These are phyloP conservation scores for Cutaneotrichosporon dermatis DNA, from an alignment of 1,284 basidiomycete genomes.

Conservation along the genomic window DNA sequence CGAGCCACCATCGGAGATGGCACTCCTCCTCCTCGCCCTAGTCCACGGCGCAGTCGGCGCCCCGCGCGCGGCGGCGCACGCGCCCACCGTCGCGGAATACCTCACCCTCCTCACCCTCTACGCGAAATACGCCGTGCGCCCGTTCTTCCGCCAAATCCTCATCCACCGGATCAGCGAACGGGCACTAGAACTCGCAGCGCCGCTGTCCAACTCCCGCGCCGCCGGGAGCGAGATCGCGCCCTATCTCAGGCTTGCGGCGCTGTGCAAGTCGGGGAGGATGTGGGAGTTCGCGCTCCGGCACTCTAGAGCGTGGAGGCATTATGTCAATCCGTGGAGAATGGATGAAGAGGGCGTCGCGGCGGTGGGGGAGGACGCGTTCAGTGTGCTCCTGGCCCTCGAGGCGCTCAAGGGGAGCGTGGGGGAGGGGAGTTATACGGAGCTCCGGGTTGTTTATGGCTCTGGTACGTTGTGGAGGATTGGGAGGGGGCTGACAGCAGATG, in stretches of 20 bases:
- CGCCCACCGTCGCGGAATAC: constrained; percentile 2
- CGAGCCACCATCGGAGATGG: not conserved
- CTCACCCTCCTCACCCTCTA: constrained; percentile 5
- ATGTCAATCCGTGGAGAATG: not conserved
- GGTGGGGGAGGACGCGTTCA: not conserved
- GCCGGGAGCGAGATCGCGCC: not conserved
- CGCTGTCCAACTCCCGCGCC: not conserved
- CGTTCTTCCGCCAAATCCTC: not conserved
- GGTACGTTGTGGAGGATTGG: too few species aligned
- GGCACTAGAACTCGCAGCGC: not conserved
- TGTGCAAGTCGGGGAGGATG: not conserved
- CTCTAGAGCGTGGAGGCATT: not conserved
- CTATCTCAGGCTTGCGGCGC: constrained; percentile 1
- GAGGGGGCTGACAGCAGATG: too few species aligned
- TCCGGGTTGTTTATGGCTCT: not conserved
- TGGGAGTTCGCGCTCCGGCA: constrained; percentile 8
- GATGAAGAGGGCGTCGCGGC: not conserved
- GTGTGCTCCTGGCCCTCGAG: constrained; percentile 6
- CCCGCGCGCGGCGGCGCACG: not conserved
- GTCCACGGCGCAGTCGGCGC: not conserved
- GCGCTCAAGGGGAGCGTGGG: constrained; percentile 3
- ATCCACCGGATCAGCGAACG: not conserved
- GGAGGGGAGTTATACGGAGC: not conserved
- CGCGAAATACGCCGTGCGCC: not conserved
- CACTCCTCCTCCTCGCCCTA: constrained; percentile 3